Evolutionary conservation across 2,329 filamentous ascomycete species (phyloP).

Genomic region (Xylariaceae sp.): DNA sequence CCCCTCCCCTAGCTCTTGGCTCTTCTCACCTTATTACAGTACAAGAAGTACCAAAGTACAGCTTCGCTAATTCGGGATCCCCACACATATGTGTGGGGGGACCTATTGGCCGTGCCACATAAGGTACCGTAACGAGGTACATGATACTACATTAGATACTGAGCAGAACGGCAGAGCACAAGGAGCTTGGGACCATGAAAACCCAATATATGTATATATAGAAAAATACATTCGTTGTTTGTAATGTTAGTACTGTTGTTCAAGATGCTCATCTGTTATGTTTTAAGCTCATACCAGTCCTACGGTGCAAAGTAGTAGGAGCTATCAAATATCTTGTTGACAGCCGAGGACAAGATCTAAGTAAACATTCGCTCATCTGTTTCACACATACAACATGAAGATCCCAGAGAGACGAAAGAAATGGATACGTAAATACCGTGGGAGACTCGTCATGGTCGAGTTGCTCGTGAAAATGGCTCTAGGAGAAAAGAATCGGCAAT

Average conservation of each 20-base stretch:
- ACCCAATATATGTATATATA: background rate
- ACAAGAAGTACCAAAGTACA: constrained; percentile 3
- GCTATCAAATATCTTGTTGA: constrained; percentile 5
- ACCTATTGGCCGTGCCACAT: constrained; percentile 24
- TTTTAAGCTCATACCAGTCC: no score
- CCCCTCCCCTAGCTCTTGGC: constrained; percentile 10
- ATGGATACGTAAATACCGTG: background rate
- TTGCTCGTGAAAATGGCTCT: background rate
- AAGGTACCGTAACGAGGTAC: no score
- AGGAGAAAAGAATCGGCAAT: background rate
- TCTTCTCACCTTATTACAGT: constrained; percentile 7
- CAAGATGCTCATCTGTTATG: no score
- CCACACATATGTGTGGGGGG: constrained; percentile 41
- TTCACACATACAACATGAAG: background rate
- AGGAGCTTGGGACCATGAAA: constrained; percentile 34
- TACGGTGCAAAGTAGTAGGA: no score
- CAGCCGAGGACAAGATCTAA: constrained; percentile 5
- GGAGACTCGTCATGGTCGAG: background rate
- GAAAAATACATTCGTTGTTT: background rate
- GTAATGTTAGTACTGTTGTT: background rate
- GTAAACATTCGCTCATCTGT: background rate
- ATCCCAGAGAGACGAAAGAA: background rate
- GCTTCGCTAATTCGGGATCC: constrained; percentile 29
- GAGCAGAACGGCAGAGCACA: constrained; percentile 22
- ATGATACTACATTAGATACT: constrained; percentile 28